Conservation (phyloP, 768 basidiomycete genomes). For the Mycena vitilis region DNA sequence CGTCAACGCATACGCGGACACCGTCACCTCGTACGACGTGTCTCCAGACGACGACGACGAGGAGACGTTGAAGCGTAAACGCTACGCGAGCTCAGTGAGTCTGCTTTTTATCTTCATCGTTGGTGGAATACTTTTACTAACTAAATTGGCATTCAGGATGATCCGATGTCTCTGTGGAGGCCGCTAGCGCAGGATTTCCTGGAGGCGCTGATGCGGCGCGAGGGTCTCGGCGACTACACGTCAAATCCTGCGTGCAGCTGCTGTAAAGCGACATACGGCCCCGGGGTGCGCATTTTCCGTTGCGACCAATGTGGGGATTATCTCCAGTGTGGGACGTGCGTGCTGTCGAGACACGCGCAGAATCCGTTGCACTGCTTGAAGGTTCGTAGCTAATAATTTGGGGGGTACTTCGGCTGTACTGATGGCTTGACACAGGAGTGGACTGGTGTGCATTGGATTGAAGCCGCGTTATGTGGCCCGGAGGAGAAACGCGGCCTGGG, state of each 20-base stretch:
- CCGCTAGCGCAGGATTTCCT: too few species aligned
- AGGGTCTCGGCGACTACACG: too few species aligned
- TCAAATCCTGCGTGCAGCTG: background rate
- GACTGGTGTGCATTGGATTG: conserved; percentile 6
- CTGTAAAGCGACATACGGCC: background rate
- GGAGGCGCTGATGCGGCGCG: too few species aligned
- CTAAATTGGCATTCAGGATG: too few species aligned
- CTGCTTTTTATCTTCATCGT: background rate
- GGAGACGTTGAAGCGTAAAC: conserved; percentile 1
- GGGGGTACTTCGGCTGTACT: background rate
- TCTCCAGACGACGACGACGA: background rate
- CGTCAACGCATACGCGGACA: too few species aligned
- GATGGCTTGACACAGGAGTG: conserved; percentile 15
- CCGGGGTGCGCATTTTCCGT: background rate
- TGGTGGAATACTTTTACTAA: background rate
- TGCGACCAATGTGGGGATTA: conserved; percentile 22
- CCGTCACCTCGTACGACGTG: too few species aligned
- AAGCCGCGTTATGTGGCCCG: background rate
- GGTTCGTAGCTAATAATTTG: background rate
- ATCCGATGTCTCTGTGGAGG: too few species aligned
- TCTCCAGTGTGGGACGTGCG: conserved; percentile 13
- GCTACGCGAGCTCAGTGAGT: conserved; percentile 12
- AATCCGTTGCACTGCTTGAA: conserved; percentile 16
- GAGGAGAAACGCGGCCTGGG: background rate
- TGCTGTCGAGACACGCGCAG: background rate